phyloP scores from a whole-genome alignment of 2,329 filamentous ascomycete genomes.

The Penicillium sp. region DNA sequence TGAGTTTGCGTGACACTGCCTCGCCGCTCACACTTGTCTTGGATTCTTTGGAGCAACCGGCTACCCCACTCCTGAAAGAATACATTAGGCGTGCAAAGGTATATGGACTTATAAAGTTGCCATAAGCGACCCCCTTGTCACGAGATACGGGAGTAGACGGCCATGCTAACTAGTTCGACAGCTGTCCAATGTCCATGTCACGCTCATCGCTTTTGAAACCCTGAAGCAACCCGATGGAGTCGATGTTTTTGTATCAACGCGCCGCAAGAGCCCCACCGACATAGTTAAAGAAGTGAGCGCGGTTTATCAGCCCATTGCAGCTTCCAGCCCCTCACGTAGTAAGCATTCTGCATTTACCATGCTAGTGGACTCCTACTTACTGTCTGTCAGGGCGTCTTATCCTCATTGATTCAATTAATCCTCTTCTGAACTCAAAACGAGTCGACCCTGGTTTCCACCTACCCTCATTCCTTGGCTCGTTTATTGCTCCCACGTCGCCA shows the following conservation, averaged over 20 bases:
- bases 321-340: constrained; percentile 26
- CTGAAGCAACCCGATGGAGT: constrained; percentile 61
- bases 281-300: constrained; percentile 61
- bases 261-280: constrained; percentile 55
- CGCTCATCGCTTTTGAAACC: constrained; percentile 77
- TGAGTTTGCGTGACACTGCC: constrained; percentile 72
- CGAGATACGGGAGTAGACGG: too few relatives aligned
- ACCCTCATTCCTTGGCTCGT: constrained; percentile 66
- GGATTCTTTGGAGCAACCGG: constrained; percentile 81
- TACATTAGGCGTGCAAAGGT: constrained; percentile 74
- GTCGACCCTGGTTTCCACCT: constrained; percentile 55
- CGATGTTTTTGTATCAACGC: constrained; percentile 65
- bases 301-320: constrained; percentile 22
- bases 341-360: constrained; percentile 8
- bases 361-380: not conserved
- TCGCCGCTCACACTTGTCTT: constrained; percentile 85
- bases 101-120: constrained; percentile 11
- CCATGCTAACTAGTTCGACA: constrained; percentile 15
- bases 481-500: constrained; percentile 55
- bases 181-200: constrained; percentile 62
- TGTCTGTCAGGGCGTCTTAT: constrained; percentile 62
- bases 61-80: constrained; percentile 66
- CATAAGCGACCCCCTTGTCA: not conserved
- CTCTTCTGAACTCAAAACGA: constrained; percentile 47
- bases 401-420: constrained; percentile 75